Evolutionary conservation across 1,284 basidiomycete genomes (phyloP), one percentile per base, ranked within the genome.

Genomic region (Xanthoconium separans): DNA sequence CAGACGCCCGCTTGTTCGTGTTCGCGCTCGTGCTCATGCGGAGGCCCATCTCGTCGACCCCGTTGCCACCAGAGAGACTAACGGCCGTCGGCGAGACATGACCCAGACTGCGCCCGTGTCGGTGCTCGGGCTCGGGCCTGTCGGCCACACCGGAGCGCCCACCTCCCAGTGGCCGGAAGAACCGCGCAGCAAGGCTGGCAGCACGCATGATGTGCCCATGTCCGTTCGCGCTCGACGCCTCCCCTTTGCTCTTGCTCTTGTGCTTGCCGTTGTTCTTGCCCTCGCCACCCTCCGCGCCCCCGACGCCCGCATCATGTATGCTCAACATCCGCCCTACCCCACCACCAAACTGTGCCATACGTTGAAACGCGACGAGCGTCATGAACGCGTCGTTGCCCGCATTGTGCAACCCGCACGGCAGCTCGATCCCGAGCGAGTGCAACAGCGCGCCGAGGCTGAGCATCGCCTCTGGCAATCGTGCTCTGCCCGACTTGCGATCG

Each of bases 321-420:
- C 24, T 24, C 24, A 5, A n/a, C 36, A 37, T 6, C 34, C 34
- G 13, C 36, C n/a, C 1, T 13, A 45, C 24, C 7, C 15, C 18
- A 1, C 55, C 49, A 15, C 59, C 59, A 0, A 81, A 81, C 52
- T 84, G 82, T 13, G 88, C 67, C 44, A 90, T 76, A 58, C 80
- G 72, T 62, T 90, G 88, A 40, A 89, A 72, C 8, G 77, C 80
- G 37, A 85, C 80, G 29, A 91, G 75, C 44, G 70, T 70, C 72
- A 85, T 74, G 62, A 86, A 82, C 3, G 88, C 85, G 57, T 87
- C 83, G 66, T 91, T 91, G 13, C 87, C 88, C 16, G 87, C 72
- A 61, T 89, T 89, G 65, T 86, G 79, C 55, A 85, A 65, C 8
- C 67, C 64, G 75, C 79, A 60, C 72, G 75, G 62, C 4, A 55